Evolutionary conservation across 768 basidiomycete species (phyloP), one percentile per base, ranked within the genome.

Genomic region (Obba rivulosa): DNA sequence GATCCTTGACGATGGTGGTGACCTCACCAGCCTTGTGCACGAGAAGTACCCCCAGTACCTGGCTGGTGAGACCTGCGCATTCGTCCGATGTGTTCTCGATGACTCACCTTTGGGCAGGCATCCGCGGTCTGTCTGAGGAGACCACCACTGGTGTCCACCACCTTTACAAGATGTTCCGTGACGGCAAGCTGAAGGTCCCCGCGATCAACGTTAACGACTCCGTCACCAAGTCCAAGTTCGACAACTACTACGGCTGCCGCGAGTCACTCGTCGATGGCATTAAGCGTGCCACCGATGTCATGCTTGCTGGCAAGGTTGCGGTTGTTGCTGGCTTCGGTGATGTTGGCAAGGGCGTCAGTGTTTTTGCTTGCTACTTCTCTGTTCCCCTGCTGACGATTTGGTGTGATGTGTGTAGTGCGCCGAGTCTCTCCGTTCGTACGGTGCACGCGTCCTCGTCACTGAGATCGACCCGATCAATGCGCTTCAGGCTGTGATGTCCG

Each of bases 401-500:
- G n/a, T 20, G 42, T 58, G 4, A 45, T 37, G 2, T 34, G 18
- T 48, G n/a, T 57, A 93, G 91, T 99, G 96, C 67, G 95, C 95
- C 47, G 93, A 98, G 71, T 92, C 96, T 18, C 84, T 99, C 60
- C 81, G 84, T 44, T 89, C 92, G n/a, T 99, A 98, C 68, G 96
- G 96, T 66, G 84, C 93, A 55, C 94, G 96, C 62, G 95, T 98
- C 37, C 60, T 99, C 60, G 67, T 99, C 64, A 97, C 96, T 55
- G 96, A 99, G 70, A 96, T 99, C 66, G 96, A 99, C 72, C 96
- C 96, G 55, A 99, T 99, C 85, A 99, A 99, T 68, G 96, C 95
- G 43, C 87, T 99, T 51, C 96, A 99, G 69, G 96, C 96, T 58
- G 95, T 94, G 47, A 99, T 99, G 96, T 93, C 92, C 62, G 96